Percentiles rank a stretch among this genome's conserved stretches.
Evolutionary conservation across 495 filamentous ascomycete species (phyloP).

Genomic region (Xylaria acuta): DNA sequence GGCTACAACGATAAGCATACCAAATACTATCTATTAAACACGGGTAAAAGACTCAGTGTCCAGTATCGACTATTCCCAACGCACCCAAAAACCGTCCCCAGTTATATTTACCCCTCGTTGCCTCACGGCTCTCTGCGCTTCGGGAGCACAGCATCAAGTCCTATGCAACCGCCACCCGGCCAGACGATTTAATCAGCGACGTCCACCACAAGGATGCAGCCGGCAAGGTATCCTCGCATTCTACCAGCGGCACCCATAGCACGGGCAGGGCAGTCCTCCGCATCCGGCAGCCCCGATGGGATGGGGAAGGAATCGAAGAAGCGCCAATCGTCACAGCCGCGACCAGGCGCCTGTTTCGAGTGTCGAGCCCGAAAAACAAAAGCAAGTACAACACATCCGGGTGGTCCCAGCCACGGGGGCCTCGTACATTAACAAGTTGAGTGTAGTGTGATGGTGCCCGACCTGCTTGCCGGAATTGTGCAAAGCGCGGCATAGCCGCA

Average conservation of each 20-base stretch:
- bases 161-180: not conserved
- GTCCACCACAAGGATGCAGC: slow-evolving; percentile 10
- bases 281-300: not conserved
- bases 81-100: not conserved
- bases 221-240: slow-evolving; percentile 16
- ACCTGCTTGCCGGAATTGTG: slow-evolving; percentile 12
- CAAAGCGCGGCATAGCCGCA: not conserved
- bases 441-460: slow-evolving; percentile 17
- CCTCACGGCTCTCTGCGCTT: not conserved
- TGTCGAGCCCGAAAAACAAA: slow-evolving; percentile 19
- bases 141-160: not conserved
- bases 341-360: slow-evolving; percentile 17
- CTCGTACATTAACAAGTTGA: not conserved
- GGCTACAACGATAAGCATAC: not conserved
- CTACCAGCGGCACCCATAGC: slow-evolving; percentile 5
- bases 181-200: not conserved
- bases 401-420: not conserved
- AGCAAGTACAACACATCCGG: slow-evolving; percentile 5
- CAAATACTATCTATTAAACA: not conserved
- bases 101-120: not conserved
- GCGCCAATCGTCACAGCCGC: slow-evolving; percentile 8
- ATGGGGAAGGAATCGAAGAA: slow-evolving; percentile 5
- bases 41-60: not conserved
- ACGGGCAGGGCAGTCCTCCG: not conserved
- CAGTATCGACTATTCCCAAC: not conserved